Conservation (phyloP, 1,284 basidiomycete species). For the Leccinum subrobustum region DNA sequence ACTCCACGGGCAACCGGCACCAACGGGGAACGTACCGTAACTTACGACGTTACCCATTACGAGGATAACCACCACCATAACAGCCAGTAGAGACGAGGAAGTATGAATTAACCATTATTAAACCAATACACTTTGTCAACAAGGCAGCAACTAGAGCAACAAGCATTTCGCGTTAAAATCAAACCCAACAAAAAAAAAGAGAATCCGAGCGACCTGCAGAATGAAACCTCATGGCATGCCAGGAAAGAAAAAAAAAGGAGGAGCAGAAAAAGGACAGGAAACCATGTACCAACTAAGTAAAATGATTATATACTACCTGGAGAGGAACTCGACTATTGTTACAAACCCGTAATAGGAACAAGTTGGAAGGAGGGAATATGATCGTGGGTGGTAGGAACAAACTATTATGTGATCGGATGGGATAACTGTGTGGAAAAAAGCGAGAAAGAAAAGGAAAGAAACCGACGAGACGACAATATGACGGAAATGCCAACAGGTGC, state of each 20-base stretch:
- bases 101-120: not conserved
- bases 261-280: not conserved
- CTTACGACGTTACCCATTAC: not conserved
- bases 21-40: not conserved
- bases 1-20: not conserved
- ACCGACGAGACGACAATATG: not conserved
- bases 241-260: not conserved
- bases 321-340: constrained; percentile 28
- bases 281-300: constrained; percentile 11
- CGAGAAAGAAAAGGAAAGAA: constrained; percentile 3
- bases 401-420: constrained; percentile 18
- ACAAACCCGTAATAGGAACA: constrained; percentile 34
- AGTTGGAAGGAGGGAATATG: constrained; percentile 13
- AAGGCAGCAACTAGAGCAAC: not conserved
- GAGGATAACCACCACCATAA: not conserved
- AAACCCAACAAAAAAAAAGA: not conserved
- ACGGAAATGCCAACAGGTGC: constrained; percentile 14
- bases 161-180: constrained; percentile 2
- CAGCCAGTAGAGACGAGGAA: not conserved
- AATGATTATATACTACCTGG: constrained; percentile 31
- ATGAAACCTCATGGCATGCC: not conserved
- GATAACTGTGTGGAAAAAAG: constrained; percentile 2
- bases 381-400: constrained; percentile 1
- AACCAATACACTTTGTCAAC: not conserved
- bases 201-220: not conserved